phyloP scores from a whole-genome alignment of 73 alveolate species.

The Paramecium primaurelia region DNA sequence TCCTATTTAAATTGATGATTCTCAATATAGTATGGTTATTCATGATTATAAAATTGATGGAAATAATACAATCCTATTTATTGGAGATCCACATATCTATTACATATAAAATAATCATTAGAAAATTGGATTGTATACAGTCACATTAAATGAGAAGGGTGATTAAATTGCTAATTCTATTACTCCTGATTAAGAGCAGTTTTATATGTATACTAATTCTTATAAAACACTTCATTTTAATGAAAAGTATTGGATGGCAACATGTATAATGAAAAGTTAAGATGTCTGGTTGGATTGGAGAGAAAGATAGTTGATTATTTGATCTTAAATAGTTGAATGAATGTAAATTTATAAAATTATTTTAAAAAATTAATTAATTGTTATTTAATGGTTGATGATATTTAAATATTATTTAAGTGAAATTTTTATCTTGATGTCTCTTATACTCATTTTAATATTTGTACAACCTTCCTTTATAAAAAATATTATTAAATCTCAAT shows the following conservation, averaged over 20 bases:
- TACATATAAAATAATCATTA: background rate
- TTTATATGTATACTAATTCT: background rate
- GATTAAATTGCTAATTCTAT: background rate
- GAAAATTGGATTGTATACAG: background rate
- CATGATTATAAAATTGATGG: background rate
- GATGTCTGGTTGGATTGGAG: background rate
- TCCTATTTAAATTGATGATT: background rate
- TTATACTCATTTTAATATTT: too few relatives aligned
- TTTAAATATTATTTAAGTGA: too few relatives aligned
- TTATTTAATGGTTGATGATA: too few relatives aligned
- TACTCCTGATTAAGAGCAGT: background rate
- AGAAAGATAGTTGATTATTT: background rate
- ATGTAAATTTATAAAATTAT: too few relatives aligned
- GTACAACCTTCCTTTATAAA: too few relatives aligned
- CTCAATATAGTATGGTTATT: background rate
- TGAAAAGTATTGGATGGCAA: slow-evolving; percentile 26
- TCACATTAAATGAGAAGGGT: background rate
- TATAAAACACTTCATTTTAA: background rate
- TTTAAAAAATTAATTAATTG: too few relatives aligned
- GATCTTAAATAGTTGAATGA: background rate
- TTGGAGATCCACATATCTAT: slow-evolving; percentile 35
- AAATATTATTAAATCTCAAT: too few relatives aligned
- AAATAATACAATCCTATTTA: background rate
- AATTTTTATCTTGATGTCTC: too few relatives aligned
- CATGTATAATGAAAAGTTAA: background rate